Evolutionary conservation across 768 basidiomycete species (phyloP).

Genomic region (Pleurotus sapidus): DNA sequence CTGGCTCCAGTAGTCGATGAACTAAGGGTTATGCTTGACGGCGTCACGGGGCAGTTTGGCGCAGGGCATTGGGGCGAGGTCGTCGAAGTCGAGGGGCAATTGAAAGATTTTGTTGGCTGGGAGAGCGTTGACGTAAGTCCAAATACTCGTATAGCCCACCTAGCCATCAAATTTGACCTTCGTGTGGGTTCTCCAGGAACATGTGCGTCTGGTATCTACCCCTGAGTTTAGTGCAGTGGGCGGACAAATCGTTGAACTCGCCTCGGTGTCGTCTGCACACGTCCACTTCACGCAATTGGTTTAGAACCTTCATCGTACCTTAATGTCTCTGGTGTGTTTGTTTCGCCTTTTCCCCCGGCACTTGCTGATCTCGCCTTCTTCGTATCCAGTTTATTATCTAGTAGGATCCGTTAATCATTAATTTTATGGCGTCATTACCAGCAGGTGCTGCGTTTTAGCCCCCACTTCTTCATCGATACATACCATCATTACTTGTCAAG

Average conservation of each 20-base stretch:
- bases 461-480: too few species aligned
- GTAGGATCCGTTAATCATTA: neutral
- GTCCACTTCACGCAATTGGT: neutral
- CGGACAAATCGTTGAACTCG: neutral
- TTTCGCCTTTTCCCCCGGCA: too few species aligned
- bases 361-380: neutral
- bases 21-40: neutral
- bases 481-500: too few species aligned
- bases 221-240: conserved; percentile 1
- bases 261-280: neutral
- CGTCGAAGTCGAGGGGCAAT: neutral
- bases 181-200: neutral
- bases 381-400: neutral
- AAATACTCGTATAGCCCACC: neutral
- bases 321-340: too few species aligned
- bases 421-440: neutral
- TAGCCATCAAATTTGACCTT: neutral
- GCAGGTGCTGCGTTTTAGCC: too few species aligned
- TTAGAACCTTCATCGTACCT: neutral
- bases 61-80: conserved; percentile 1
- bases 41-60: conserved; percentile 2
- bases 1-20: neutral
- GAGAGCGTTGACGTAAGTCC: neutral
- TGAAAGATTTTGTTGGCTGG: conserved; percentile 3
- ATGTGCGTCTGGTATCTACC: neutral